Percentiles rank a stretch among this genome's conserved stretches.
Conservation (phyloP, 176 grass and related monocot genomes). For the Carex myosuroides region DNA sequence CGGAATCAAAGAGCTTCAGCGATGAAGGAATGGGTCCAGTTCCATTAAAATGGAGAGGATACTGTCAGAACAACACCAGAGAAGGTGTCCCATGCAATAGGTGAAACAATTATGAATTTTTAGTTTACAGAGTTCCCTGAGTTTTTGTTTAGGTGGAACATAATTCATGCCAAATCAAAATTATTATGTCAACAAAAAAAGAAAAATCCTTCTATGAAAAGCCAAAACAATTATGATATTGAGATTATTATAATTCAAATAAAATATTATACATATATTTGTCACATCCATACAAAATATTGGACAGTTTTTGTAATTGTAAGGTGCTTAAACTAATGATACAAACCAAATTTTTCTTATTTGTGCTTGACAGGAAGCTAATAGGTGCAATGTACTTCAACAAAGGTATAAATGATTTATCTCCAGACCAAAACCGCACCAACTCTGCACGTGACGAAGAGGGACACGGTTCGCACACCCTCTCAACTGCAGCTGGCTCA, state of each 20-base stretch:
- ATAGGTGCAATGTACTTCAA: constrained; percentile 65
- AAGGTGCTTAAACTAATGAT: constrained; percentile 4
- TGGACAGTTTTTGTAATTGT: background rate
- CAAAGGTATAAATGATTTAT: constrained; percentile 6
- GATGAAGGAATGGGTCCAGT: constrained; percentile 37
- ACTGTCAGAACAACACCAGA: constrained; percentile 40
- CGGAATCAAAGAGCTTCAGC: constrained; percentile 63
- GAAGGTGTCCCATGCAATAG: constrained; percentile 55
- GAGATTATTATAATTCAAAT: background rate
- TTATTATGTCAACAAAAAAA: background rate
- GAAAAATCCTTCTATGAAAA: background rate
- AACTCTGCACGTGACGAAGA: constrained; percentile 57
- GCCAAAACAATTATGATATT: background rate
- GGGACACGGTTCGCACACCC: constrained; percentile 83
- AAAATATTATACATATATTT: background rate
- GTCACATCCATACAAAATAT: background rate
- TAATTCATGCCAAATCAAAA: background rate
- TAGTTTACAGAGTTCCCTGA: background rate
- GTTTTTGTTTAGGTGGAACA: background rate
- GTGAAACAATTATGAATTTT: constrained; percentile 15
- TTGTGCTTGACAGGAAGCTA: constrained; percentile 37
- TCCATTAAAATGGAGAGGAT: constrained; percentile 56
- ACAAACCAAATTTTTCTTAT: background rate
- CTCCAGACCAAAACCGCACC: background rate
- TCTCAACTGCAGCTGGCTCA: constrained; percentile 58